Conservation (phyloP, 345 rosid species). For the Fremontodendron californicum region DNA sequence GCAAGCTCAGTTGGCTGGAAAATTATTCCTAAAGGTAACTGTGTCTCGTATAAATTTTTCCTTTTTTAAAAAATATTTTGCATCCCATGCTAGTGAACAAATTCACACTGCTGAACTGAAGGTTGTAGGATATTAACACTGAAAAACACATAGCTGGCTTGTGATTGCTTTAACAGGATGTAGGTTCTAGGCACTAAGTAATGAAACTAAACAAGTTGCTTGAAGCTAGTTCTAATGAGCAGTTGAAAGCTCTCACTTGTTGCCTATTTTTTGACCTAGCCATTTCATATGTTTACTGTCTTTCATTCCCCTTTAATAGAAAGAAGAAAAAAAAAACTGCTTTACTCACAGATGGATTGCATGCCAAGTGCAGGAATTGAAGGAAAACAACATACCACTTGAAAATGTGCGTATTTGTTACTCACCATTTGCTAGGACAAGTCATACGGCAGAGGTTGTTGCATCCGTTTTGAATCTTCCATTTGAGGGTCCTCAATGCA, state of each 20-base stretch:
- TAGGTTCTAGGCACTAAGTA: background rate
- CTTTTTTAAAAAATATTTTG: background rate
- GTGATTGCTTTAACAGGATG: background rate
- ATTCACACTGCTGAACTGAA: background rate
- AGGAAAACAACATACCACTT: conserved; percentile 46
- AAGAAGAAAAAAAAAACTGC: background rate
- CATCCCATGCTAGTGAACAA: background rate
- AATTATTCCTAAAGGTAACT: conserved; percentile 60
- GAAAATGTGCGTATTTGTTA: conserved; percentile 78
- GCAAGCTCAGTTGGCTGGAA: conserved; percentile 77
- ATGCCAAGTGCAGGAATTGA: conserved; percentile 53
- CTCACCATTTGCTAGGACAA: conserved; percentile 88
- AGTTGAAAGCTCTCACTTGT: background rate
- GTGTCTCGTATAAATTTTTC: background rate
- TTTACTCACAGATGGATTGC: background rate
- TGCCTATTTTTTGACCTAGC: background rate
- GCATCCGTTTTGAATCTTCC: conserved; percentile 65
- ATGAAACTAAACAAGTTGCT: conserved; percentile 1
- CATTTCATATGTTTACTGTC: background rate
- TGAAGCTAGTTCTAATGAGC: too few relatives aligned
- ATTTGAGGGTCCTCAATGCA: conserved; percentile 71
- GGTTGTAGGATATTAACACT: background rate
- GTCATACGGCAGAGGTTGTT: conserved; percentile 71
- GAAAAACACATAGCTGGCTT: background rate
- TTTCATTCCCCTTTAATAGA: background rate